Conservation (phyloP, 768 basidiomycete species). For the Multifurca ochricompacta region DNA sequence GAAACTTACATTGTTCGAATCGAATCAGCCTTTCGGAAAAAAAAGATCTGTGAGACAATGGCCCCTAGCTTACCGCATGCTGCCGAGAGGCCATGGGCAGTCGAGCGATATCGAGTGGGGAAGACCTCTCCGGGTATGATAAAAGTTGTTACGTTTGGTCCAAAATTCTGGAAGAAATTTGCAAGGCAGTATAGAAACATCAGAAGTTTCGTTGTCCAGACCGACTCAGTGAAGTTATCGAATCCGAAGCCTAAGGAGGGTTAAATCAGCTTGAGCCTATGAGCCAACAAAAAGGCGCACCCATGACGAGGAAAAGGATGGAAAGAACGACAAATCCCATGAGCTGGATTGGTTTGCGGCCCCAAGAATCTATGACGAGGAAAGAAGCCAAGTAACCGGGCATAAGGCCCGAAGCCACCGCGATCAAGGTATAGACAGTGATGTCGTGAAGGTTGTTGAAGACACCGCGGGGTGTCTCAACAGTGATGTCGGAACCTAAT, state of each 20-base stretch:
- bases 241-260: conserved; percentile 25
- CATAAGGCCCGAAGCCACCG: conserved; percentile 69
- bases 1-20: conserved; percentile 30
- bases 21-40: conserved; percentile 23
- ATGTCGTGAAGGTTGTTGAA: conserved; percentile 56
- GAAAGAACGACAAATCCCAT: conserved; percentile 69
- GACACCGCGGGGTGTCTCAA: conserved; percentile 25
- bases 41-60: conserved; percentile 33
- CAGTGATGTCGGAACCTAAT: conserved; percentile 43
- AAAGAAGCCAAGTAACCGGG: conserved; percentile 68
- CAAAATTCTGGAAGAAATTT: conserved; percentile 40
- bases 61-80: conserved; percentile 40
- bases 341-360: conserved; percentile 74
- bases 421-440: conserved; percentile 64
- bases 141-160: conserved; percentile 38
- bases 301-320: conserved; percentile 59
- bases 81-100: conserved; percentile 39
- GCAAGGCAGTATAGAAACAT: conserved; percentile 35
- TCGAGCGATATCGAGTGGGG: conserved; percentile 38
- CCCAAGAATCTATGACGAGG: conserved; percentile 68
- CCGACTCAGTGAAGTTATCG: conserved; percentile 25
- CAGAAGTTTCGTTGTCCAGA: conserved; percentile 26
- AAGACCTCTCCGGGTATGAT: conserved; percentile 39
- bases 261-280: background rate
- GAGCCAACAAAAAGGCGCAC: conserved; percentile 30